These are phyloP conservation scores for Cladorrhinum sp. DNA, from an alignment of 2,329 filamentous ascomycete species.

Conservation along the genomic window DNA sequence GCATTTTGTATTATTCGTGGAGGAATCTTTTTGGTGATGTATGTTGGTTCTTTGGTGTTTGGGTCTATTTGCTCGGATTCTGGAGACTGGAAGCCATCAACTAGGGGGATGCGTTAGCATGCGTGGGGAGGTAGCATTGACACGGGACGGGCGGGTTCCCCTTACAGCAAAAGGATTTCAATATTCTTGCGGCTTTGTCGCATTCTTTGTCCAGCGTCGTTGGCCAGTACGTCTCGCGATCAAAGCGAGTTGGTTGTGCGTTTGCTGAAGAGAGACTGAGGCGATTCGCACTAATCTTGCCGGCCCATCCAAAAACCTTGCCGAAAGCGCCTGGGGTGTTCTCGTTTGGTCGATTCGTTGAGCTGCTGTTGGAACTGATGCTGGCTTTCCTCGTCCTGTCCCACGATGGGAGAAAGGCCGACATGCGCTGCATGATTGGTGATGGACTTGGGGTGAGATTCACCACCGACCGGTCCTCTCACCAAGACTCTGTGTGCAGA, in stretches of 20 bases:
- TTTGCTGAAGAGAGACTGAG: constrained; percentile 20
- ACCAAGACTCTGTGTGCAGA: constrained; percentile 1
- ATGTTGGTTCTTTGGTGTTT: constrained; percentile 39
- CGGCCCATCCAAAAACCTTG: constrained; percentile 35
- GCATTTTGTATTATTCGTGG: constrained; percentile 81
- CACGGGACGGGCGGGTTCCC: constrained; percentile 20
- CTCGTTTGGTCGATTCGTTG: constrained; percentile 3
- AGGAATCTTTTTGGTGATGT: constrained; percentile 76
- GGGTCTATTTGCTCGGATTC: constrained; percentile 29
- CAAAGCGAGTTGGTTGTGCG: constrained; percentile 24
- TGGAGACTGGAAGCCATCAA: constrained; percentile 54
- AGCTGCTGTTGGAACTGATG: constrained; percentile 21
- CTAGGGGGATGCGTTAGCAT: constrained; percentile 32
- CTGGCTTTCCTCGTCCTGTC: constrained; percentile 29
- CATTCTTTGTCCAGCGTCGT: constrained; percentile 82
- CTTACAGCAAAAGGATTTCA: constrained; percentile 86
- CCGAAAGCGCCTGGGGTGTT: constrained; percentile 23
- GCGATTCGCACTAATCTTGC: constrained; percentile 25
- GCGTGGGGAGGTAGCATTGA: constrained; percentile 13
- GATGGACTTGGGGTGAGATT: constrained; percentile 7
- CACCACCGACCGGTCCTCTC: constrained; percentile 7
- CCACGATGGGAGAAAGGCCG: constrained; percentile 43
- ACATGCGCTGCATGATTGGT: constrained; percentile 45
- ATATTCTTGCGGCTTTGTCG: constrained; percentile 84
- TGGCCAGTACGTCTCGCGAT: constrained; percentile 35